phyloP scores from a whole-genome alignment of 2,329 filamentous ascomycete species.

The Ascochyta rabiei region DNA sequence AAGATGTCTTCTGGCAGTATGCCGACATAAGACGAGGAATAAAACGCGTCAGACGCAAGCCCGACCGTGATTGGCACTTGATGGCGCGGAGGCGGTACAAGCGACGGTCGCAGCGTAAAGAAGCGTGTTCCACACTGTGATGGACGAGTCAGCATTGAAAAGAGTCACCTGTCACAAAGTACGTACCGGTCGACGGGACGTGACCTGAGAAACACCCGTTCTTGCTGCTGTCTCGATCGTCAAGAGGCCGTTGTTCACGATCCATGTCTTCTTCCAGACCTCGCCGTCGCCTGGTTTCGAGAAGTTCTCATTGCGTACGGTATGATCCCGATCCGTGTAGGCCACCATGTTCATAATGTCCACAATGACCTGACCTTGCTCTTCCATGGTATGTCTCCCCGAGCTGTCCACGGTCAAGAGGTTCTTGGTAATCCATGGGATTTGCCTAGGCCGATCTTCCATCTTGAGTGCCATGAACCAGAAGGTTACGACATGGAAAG shows the following conservation, averaged over 20 bases:
- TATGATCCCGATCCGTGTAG: conserved; percentile 84
- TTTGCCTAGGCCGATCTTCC: conserved; percentile 80
- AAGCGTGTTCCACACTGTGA: conserved; percentile 50
- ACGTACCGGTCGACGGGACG: conserved; percentile 73
- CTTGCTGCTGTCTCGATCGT: conserved; percentile 73
- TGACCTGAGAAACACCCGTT: conserved; percentile 72
- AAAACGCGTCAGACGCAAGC: conserved; percentile 47
- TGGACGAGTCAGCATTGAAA: conserved; percentile 16
- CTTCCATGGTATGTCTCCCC: conserved; percentile 78
- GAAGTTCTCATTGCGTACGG: conserved; percentile 69
- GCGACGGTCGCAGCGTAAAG: conserved; percentile 45
- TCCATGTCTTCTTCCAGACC: conserved; percentile 70
- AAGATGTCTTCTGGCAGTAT: conserved; percentile 77
- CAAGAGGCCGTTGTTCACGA: conserved; percentile 75
- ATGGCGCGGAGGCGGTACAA: conserved; percentile 48
- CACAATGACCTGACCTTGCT: conserved; percentile 90
- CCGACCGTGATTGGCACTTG: conserved; percentile 50
- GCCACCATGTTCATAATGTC: conserved; percentile 93
- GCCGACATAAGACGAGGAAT: conserved; percentile 61
- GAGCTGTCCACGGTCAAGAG: conserved; percentile 77
- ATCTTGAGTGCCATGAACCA: conserved; percentile 94
- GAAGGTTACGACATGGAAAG: conserved; percentile 94
- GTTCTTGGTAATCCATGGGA: conserved; percentile 88
- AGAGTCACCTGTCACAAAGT: conserved; percentile 54
- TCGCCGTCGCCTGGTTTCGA: conserved; percentile 68